A percentile compares a stretch with the other conserved stretches of the same genome.
Evolutionary conservation across 768 basidiomycete genomes (phyloP).

Genomic region (Polyporus arcularius): DNA sequence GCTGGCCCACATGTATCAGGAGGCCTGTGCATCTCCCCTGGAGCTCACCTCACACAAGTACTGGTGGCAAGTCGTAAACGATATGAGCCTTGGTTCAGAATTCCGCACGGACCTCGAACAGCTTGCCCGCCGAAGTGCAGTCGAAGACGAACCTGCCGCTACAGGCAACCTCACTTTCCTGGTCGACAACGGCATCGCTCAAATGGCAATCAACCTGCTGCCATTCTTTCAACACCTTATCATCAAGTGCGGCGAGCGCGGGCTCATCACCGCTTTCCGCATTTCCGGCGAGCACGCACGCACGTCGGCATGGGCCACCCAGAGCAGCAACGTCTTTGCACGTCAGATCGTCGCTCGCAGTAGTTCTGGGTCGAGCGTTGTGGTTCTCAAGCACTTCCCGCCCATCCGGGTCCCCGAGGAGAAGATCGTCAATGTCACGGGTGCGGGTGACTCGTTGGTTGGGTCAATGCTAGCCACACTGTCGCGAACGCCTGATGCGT

Average conservation of each 20-base stretch:
- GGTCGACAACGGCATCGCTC: conserved; percentile 67
- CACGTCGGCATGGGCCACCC: conserved; percentile 52
- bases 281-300: conserved; percentile 41
- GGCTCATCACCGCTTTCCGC: conserved; percentile 65
- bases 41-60: conserved; percentile 52
- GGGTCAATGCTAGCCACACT: conserved; percentile 78
- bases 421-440: conserved; percentile 72
- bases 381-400: conserved; percentile 77
- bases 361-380: conserved; percentile 41
- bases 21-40: conserved; percentile 44
- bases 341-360: conserved; percentile 58
- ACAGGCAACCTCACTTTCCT: conserved; percentile 60
- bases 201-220: conserved; percentile 80
- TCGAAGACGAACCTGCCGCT: conserved; percentile 36
- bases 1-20: conserved; percentile 58
- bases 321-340: conserved; percentile 45
- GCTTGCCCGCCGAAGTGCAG: conserved; percentile 49
- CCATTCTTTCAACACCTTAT: conserved; percentile 85
- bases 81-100: conserved; percentile 61
- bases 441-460: conserved; percentile 90
- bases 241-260: conserved; percentile 79
- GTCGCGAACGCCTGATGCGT: conserved; percentile 40
- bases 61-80: conserved; percentile 71
- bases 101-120: conserved; percentile 70
- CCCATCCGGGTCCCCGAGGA: conserved; percentile 42